Conservation (phyloP, 768 basidiomycete species). For the Pulveroboletus sp. region DNA sequence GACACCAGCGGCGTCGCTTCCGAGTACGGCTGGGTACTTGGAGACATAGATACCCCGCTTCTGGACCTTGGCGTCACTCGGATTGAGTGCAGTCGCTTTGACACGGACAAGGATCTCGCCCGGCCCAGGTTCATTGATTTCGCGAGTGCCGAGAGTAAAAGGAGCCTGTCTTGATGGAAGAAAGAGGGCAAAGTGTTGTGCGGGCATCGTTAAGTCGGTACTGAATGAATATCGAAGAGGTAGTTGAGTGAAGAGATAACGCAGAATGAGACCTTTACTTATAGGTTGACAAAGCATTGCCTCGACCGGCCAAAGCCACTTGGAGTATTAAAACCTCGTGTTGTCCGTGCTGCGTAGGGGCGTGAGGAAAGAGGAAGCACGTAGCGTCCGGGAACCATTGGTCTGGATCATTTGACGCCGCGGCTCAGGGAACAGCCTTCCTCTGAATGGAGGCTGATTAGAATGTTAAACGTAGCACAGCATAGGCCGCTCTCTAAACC, state of each 20-base stretch:
- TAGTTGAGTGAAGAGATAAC: slow-evolving; percentile 20
- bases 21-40: slow-evolving; percentile 45
- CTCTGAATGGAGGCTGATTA: slow-evolving; percentile 29
- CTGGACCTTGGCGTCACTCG: slow-evolving; percentile 53
- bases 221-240: slow-evolving; percentile 9
- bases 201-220: slow-evolving; percentile 20
- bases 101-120: slow-evolving; percentile 49
- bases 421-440: slow-evolving; percentile 33
- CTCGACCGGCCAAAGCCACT: slow-evolving; percentile 24
- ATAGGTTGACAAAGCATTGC: slow-evolving; percentile 31
- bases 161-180: slow-evolving; percentile 34
- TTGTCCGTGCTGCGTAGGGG: slow-evolving; percentile 31
- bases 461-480: slow-evolving; percentile 30
- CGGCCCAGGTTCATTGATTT: slow-evolving; percentile 42
- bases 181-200: slow-evolving; percentile 28
- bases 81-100: slow-evolving; percentile 48
- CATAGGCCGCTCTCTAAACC: slow-evolving; percentile 18
- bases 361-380: slow-evolving; percentile 25
- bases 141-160: slow-evolving; percentile 31
- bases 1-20: slow-evolving; percentile 50
- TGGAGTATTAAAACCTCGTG: slow-evolving; percentile 33
- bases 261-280: slow-evolving; percentile 20
- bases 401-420: slow-evolving; percentile 31
- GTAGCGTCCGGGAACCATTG: slow-evolving; percentile 27
- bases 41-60: slow-evolving; percentile 37